Percentiles rank a stretch among this genome's conserved stretches.
phyloP scores from a whole-genome alignment of 2,329 filamentous ascomycete species.

The Fusarium virguliforme region DNA sequence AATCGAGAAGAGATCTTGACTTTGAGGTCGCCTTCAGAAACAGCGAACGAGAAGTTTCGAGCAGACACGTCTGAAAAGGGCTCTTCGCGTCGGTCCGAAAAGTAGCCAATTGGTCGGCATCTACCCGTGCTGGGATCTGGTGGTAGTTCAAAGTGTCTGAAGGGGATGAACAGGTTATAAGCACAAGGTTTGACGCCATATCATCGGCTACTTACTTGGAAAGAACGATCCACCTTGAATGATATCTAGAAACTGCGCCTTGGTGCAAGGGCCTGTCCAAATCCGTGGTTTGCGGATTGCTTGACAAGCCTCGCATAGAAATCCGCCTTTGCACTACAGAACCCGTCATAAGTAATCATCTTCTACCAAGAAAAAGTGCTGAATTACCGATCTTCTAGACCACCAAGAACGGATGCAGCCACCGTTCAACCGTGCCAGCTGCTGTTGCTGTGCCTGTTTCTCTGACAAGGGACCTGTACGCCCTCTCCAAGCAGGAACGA shows the following conservation, averaged over 20 bases:
- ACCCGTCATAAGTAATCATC: conserved; percentile 4
- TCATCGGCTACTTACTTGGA: conserved; percentile 8
- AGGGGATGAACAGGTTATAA: not conserved
- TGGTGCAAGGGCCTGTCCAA: conserved; percentile 16
- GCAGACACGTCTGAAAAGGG: not conserved
- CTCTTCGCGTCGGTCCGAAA: not conserved
- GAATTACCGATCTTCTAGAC: conserved; percentile 4
- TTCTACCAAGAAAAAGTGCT: conserved; percentile 4
- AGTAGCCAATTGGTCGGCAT: not conserved
- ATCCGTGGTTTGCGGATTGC: conserved; percentile 12
- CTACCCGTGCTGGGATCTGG: not conserved
- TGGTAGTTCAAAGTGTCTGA: not conserved
- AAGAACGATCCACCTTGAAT: conserved; percentile 11
- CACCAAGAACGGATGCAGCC: conserved; percentile 11
- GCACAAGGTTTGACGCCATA: not conserved
- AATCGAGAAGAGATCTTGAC: not conserved
- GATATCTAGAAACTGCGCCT: conserved; percentile 11
- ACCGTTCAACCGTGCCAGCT: conserved; percentile 9
- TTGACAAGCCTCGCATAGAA: conserved; percentile 9
- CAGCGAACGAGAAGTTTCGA: not conserved
- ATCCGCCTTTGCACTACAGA: conserved; percentile 13
- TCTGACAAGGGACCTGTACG: too few relatives aligned
- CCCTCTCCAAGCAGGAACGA: too few relatives aligned
- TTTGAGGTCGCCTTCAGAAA: not conserved
- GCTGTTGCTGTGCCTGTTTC: too few relatives aligned